These are phyloP conservation scores for Malania oleifera DNA, from an alignment of 164 flowering plant species.

Conservation along the genomic window DNA sequence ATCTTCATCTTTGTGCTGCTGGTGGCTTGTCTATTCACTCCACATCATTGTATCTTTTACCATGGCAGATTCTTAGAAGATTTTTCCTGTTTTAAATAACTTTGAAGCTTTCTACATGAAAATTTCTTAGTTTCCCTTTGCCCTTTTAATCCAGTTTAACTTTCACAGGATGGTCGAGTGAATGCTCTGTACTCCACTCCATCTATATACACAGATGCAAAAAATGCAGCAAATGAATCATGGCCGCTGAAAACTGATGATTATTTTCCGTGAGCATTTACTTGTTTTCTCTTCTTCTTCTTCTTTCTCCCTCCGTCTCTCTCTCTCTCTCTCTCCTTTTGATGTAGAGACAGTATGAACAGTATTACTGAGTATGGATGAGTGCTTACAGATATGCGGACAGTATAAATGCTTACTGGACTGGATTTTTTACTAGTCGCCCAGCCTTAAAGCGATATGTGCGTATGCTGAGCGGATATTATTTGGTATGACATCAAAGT, in stretches of 20 bases:
- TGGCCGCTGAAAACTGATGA: conserved; percentile 89
- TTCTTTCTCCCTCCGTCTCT: too few relatives aligned
- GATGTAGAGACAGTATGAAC: neutral
- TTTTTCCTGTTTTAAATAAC: neutral
- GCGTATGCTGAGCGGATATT: conserved; percentile 78
- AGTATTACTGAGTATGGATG: conserved; percentile 1
- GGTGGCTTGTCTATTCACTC: too few relatives aligned
- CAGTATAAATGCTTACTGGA: conserved; percentile 73
- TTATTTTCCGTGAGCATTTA: conserved; percentile 71
- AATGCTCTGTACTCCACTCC: conserved; percentile 94
- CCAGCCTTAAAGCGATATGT: conserved; percentile 79
- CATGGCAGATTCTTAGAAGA: neutral
- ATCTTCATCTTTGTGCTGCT: too few relatives aligned
- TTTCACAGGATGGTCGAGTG: conserved; percentile 75
- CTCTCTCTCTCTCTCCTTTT: too few relatives aligned
- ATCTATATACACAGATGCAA: conserved; percentile 75
- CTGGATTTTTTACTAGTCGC: conserved; percentile 89
- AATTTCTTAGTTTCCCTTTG: neutral
- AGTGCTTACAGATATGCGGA: conserved; percentile 69
- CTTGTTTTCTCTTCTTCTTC: neutral
- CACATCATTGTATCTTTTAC: too few relatives aligned
- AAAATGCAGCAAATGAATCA: conserved; percentile 52
- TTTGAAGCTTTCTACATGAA: neutral
- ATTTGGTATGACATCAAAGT: conserved; percentile 47
- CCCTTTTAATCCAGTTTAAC: neutral